Base-by-base conservation (phyloP, 306 rosid species). In the Cicer judaicum region DNA sequence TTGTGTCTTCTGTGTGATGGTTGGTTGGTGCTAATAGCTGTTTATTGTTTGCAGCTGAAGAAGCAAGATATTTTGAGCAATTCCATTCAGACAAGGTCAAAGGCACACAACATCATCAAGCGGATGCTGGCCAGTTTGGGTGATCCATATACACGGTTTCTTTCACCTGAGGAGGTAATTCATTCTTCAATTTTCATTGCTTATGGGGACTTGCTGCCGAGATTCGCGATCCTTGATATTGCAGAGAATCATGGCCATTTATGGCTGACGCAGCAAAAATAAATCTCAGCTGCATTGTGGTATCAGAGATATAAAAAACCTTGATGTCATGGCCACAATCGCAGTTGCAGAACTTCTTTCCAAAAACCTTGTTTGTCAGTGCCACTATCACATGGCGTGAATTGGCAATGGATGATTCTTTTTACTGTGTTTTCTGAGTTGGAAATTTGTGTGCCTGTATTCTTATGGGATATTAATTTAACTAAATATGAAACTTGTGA, bases 101-200 rank as follows among this genome's bases (percentile, higher is more conserved):
- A 89, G 81, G 97, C 98, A 74, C 97, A 91, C 80, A 88, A 85
- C 39, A 86, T 88, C 55, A 94, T 94, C 67, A 90, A 86, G 80
- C 78, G 96, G 60, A 88, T 91, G 98, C 72, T 94, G 69, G 94
- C 85, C 60, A 86, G 92, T 67, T 87, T 94, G 81, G 96, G 93
- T n/a, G 98, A 94, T 82, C 97, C 96, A 47, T 94, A 90, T 73
- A 91, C 97, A 0, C 86, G 98, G n/a, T 94, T 91, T 87, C 97
- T 94, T 74, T 72, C 91, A 9, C 97, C 96, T 29, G 88, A 84
- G 6, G 96, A 94, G 94, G 98, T 94, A 75, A 24, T 68, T 70
- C 12, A 19, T 71, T 67, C 68, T 53, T 66, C 50, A 14, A 69
- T 43, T 50, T 77, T 53, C 41, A 29, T 13, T 34, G 50, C 57